Evolutionary conservation across 2,329 filamentous ascomycete genomes (phyloP).

Genomic region (Penicillium sp.): DNA sequence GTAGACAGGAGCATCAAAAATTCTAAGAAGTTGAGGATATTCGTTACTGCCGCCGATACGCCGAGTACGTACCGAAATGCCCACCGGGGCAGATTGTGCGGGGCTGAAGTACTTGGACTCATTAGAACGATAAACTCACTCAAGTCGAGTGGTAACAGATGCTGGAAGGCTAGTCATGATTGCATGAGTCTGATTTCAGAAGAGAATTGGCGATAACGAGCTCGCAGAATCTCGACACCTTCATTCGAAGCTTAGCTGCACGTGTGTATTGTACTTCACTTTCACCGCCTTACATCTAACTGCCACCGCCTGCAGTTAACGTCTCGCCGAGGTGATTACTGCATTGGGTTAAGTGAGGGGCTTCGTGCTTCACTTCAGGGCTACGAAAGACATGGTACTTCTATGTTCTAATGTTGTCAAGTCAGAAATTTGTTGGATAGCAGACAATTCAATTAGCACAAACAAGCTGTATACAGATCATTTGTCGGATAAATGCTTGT

Average conservation of each 20-base stretch:
- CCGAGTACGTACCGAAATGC: neutral
- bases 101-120: neutral
- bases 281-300: slow-evolving; percentile 9
- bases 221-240: neutral
- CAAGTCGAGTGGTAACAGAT: neutral
- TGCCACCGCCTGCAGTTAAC: slow-evolving; percentile 11
- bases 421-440: neutral
- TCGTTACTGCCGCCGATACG: slow-evolving; percentile 5
- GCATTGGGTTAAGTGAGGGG: slow-evolving; percentile 10
- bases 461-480: slow-evolving; percentile 14
- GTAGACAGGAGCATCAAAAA: slow-evolving; percentile 43
- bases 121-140: neutral
- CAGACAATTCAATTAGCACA: slow-evolving; percentile 11
- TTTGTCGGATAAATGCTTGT: slow-evolving; percentile 11
- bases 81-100: slow-evolving; percentile 5
- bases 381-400: neutral
- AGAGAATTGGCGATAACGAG: neutral
- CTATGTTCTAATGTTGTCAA: neutral
- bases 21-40: slow-evolving; percentile 9
- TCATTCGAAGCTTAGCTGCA: neutral
- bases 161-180: too few species aligned
- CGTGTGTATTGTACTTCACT: neutral
- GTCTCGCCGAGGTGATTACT: slow-evolving; percentile 12
- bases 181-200: too few species aligned
- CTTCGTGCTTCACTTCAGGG: neutral